These are phyloP conservation scores for Cytospora leucostoma DNA, from an alignment of 2,329 filamentous ascomycete species.

Conservation along the genomic window DNA sequence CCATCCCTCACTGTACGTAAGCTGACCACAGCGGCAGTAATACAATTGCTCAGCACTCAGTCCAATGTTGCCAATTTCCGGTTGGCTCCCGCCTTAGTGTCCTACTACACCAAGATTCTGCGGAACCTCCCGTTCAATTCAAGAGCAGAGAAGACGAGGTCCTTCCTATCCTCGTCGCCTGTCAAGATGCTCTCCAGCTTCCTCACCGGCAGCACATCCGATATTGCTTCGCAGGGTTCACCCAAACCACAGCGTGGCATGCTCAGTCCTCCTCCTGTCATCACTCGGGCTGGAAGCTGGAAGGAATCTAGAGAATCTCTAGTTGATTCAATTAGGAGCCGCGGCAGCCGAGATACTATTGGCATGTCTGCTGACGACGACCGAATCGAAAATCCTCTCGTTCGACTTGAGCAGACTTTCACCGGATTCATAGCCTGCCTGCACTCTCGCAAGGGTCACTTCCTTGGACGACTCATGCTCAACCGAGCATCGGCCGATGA, in stretches of 20 bases:
- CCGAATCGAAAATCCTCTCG: constrained; percentile 64
- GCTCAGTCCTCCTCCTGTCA: constrained; percentile 24
- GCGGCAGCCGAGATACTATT: constrained; percentile 47
- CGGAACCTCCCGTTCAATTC: constrained; percentile 66
- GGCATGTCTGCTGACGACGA: constrained; percentile 51
- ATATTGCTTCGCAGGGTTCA: constrained; percentile 40
- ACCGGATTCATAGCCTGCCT: constrained; percentile 80
- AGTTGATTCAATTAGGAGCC: constrained; percentile 56
- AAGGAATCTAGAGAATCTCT: constrained; percentile 46
- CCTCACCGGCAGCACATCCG: constrained; percentile 61
- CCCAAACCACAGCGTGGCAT: constrained; percentile 44
- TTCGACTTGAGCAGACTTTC: constrained; percentile 81
- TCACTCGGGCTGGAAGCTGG: constrained; percentile 20
- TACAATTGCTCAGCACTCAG: constrained; percentile 70
- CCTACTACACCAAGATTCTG: constrained; percentile 76
- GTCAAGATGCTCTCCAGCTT: constrained; percentile 88
- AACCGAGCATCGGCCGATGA: constrained; percentile 72
- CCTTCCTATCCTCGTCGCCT: constrained; percentile 78
- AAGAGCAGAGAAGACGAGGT: constrained; percentile 64
- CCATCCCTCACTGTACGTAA: neutral
- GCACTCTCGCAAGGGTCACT: constrained; percentile 82
- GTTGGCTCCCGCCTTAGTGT: constrained; percentile 69
- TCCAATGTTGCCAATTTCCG: constrained; percentile 66
- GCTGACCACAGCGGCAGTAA: constrained; percentile 55
- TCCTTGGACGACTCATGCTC: constrained; percentile 75